Evolutionary conservation across 2,329 filamentous ascomycete genomes (phyloP).

Genomic region (Arthrobotrys conoides): DNA sequence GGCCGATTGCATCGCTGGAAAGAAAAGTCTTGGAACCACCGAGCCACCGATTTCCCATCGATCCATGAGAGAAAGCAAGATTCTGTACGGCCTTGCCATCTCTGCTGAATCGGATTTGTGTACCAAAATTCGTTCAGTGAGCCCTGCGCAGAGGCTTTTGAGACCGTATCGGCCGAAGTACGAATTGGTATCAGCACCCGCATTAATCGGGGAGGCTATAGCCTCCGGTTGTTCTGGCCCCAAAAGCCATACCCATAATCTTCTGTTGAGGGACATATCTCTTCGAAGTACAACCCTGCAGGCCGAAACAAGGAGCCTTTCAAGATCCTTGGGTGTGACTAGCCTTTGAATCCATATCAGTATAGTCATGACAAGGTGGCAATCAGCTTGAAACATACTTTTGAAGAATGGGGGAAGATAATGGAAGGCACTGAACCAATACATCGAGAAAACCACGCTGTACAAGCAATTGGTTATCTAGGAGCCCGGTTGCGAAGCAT

Average conservation of each 20-base stretch:
- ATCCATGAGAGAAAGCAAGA: slow-evolving; percentile 96
- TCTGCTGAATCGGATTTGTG: slow-evolving; percentile 74
- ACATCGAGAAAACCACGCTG: slow-evolving; percentile 95
- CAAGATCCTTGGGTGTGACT: slow-evolving; percentile 78
- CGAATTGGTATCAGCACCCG: slow-evolving; percentile 72
- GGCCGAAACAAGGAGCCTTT: slow-evolving; percentile 84
- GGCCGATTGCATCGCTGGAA: slow-evolving; percentile 86
- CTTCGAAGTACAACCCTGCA: slow-evolving; percentile 87
- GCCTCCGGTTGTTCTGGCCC: slow-evolving; percentile 75
- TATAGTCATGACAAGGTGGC: neutral
- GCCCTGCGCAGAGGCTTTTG: slow-evolving; percentile 78
- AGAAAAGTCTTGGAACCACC: slow-evolving; percentile 88
- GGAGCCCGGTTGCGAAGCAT: slow-evolving; percentile 90
- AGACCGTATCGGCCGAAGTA: slow-evolving; percentile 89
- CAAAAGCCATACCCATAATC: slow-evolving; percentile 96
- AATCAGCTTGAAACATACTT: slow-evolving; percentile 71
- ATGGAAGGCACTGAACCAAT: slow-evolving; percentile 87
- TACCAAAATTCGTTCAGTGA: slow-evolving; percentile 81
- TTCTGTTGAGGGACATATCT: slow-evolving; percentile 96
- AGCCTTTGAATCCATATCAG: slow-evolving; percentile 35
- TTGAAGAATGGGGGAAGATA: slow-evolving; percentile 86
- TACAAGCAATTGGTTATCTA: slow-evolving; percentile 88
- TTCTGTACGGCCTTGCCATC: slow-evolving; percentile 85
- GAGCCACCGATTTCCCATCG: slow-evolving; percentile 95
- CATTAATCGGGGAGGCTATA: slow-evolving; percentile 64